These are phyloP conservation scores for Crithidia brevicula DNA, from an alignment of 208 protist genomes.

Conservation along the genomic window DNA sequence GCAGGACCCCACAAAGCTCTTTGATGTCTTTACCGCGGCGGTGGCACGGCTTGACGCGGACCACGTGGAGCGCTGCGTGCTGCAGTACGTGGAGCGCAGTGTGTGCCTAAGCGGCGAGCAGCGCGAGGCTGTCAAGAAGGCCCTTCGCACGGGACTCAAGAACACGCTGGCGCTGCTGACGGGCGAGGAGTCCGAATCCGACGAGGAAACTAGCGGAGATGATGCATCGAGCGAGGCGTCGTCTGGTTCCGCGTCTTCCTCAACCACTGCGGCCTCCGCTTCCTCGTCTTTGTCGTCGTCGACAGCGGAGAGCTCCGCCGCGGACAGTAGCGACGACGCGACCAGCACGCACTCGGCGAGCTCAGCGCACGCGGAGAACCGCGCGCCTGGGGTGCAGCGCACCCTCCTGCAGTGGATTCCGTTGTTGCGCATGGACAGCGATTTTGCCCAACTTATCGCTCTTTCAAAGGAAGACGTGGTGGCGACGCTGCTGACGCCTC, in stretches of 20 bases:
- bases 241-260: not conserved
- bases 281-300: too few relatives aligned
- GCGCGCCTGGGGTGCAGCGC: conserved; percentile 30
- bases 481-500: conserved; percentile 16
- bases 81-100: conserved; percentile 21
- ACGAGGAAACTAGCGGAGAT: not conserved
- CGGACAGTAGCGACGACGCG: too few relatives aligned
- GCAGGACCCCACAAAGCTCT: conserved; percentile 43
- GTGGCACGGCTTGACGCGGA: conserved; percentile 50
- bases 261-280: too few relatives aligned
- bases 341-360: too few relatives aligned
- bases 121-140: conserved; percentile 35
- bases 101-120: conserved; percentile 32
- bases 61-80: conserved; percentile 43
- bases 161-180: conserved; percentile 36
- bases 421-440: conserved; percentile 35
- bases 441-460: conserved; percentile 41
- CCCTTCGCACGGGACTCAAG: conserved; percentile 39
- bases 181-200: conserved; percentile 15
- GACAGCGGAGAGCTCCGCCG: conserved; percentile 9
- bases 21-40: conserved; percentile 42
- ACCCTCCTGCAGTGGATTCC: conserved; percentile 40
- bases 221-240: conserved; percentile 8
- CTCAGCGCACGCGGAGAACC: conserved; percentile 28
- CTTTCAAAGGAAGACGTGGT: conserved; percentile 34